Base-by-base conservation (phyloP, 148 eudicot genomes). In the Nyssa sinensis region DNA sequence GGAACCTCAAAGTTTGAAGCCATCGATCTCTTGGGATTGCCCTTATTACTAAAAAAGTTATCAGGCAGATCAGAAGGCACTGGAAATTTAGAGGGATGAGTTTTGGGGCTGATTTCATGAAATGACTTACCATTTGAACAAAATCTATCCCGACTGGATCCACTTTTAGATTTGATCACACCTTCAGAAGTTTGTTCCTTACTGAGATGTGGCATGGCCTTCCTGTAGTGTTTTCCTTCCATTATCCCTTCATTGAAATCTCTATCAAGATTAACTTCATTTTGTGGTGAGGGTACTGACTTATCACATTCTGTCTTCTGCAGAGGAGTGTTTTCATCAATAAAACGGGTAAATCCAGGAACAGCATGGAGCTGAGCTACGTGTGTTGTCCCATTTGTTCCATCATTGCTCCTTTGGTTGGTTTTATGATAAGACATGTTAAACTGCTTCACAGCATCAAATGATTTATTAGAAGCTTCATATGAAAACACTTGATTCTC, bases 301-400 rank as follows among this genome's bases (percentile, higher is more conserved):
- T 69, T 70, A 34, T 53, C 78, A 61, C 75, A 78, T 80, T 82
- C 77, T 21, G 71, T 85, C 75, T 88, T 85, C 34, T 66, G 82
- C 59, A 66, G 53, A 67, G 82, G 83, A 69, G 82, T 78, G 68
- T 75, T 73, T 77, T 86, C 91, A 81, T 86, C 86, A 63, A 85
- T 30, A 70, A 86, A 76, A 84, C 51, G 66, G 55, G 91, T 84
- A 73, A 81, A 89, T 72, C 88, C 96, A 80, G 90, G 92, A 77
- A 81, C 85, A 69, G 89, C 83, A 76, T 78, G 79, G 37, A 81
- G 80, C 66, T 87, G 80, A 68, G 90, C 83, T 77, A 89, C 70
- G 64, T 83, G 90, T 65, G 84, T 83, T 73, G 78, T 82, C 77
- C 84, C 89, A 76, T 87, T 81, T 66, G 80, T 57, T 62, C 76